Evolutionary conservation across 2,329 filamentous ascomycete species (phyloP), one percentile per base, ranked within the genome.

Genomic region (Nemania serpens): DNA sequence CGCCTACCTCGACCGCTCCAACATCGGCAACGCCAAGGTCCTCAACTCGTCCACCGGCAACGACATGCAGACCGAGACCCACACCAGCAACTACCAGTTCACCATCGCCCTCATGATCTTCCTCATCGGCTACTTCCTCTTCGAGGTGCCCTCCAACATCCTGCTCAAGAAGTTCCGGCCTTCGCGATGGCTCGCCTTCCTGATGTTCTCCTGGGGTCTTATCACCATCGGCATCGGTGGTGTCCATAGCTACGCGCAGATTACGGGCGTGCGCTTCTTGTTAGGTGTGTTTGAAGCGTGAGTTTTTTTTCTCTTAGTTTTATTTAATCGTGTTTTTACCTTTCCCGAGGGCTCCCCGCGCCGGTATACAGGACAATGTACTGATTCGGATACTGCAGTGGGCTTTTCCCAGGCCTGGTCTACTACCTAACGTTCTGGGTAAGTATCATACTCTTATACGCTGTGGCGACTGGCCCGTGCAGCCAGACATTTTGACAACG

Each of bases 381-480:
- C 58, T 63, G 36, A 65, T 48, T 37, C 9, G 9, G 17, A 2
- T 17, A 9, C n/a, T 29, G 20, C 42, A 66, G 63, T 3, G 89
- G 89, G 0, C 75, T 91, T 1, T 91, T 91, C 62, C 87, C 87
- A 0, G 87, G 88, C 0, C 75, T 91, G 66, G 83, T 82, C 71
- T 67, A 86, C 73, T 91, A 91, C 67, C 77, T 93, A 49, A 91
- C 89, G 0, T 85, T 91, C 63, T 92, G 90, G 71, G 70, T 73
- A 52, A 68, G 70, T n/a, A n/a, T n/a, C n/a, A n/a, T n/a, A n/a
- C n/a, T n/a, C n/a, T n/a, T n/a, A n/a, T n/a, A n/a, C n/a, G n/a
- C n/a, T n/a, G n/a, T n/a, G n/a, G n/a, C n/a, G n/a, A n/a, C n/a
- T n/a, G n/a, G n/a, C n/a, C n/a, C n/a, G n/a, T n/a, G n/a, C n/a